Evolutionary conservation across 768 basidiomycete genomes (phyloP).

Genomic region (Phlegmacium glaucopus): DNA sequence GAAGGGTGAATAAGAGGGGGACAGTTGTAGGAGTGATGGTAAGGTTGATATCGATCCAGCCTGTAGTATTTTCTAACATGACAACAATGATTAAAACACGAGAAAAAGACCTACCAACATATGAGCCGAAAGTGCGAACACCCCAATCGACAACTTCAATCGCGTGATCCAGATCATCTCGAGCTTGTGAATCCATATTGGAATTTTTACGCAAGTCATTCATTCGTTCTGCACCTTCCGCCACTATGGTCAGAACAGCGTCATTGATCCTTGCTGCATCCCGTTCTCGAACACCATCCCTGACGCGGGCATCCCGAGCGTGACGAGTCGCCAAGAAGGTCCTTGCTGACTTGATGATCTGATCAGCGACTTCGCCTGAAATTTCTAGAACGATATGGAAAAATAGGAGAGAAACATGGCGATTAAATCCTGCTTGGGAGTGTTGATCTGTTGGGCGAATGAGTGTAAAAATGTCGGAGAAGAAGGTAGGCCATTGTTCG

Average conservation of each 20-base stretch:
- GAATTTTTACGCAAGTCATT: constrained; percentile 45
- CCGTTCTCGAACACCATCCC: constrained; percentile 86
- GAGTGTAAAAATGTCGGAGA: constrained; percentile 72
- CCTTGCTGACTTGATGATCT: constrained; percentile 86
- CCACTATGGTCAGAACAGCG: constrained; percentile 80
- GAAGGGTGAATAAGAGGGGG: constrained; percentile 76
- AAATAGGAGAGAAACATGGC: constrained; percentile 82
- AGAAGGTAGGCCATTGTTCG: constrained; percentile 83
- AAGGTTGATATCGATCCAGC: constrained; percentile 97
- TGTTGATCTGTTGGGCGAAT: constrained; percentile 60
- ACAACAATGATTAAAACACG: not conserved
- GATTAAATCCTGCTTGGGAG: constrained; percentile 64
- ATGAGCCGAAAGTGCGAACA: constrained; percentile 88
- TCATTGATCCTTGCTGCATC: constrained; percentile 87
- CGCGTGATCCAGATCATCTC: constrained; percentile 48
- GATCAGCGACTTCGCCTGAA: constrained; percentile 96
- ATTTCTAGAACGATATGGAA: constrained; percentile 94
- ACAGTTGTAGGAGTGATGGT: constrained; percentile 91
- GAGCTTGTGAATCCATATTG: constrained; percentile 35
- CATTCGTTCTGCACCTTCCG: constrained; percentile 65
- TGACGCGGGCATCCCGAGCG: constrained; percentile 75
- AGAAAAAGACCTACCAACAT: constrained; percentile 71
- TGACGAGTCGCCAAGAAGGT: constrained; percentile 68
- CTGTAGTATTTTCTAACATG: constrained; percentile 35
- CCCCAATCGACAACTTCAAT: constrained; percentile 89